Evolutionary conservation across 345 rosid species (phyloP).

Genomic region (Acer saccharum): DNA sequence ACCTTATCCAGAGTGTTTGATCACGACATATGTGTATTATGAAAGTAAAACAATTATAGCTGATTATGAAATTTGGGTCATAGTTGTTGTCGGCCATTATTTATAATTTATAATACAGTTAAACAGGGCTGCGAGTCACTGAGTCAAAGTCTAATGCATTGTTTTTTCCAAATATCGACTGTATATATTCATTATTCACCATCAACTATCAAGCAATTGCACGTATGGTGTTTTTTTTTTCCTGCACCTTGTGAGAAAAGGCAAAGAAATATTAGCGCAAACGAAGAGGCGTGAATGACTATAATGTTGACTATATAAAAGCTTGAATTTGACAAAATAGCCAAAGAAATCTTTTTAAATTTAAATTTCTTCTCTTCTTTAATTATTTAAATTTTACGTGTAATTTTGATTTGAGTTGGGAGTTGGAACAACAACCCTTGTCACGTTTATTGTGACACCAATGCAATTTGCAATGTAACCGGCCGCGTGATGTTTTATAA

Average conservation of each 20-base stretch:
- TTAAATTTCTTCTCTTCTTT: not conserved
- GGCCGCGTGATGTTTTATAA: not conserved
- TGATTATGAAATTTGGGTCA: not conserved
- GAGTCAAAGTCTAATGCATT: not conserved
- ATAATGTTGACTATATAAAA: not conserved
- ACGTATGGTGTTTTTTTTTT: too few species aligned
- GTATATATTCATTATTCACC: not conserved
- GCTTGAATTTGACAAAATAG: not conserved
- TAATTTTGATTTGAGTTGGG: not conserved
- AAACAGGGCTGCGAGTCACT: not conserved
- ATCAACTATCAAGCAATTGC: not conserved
- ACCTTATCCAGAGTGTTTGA: too few species aligned
- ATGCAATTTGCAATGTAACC: not conserved
- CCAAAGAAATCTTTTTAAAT: not conserved
- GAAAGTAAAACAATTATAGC: too few species aligned
- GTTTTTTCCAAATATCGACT: not conserved
- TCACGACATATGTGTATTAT: too few species aligned
- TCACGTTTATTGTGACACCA: not conserved
- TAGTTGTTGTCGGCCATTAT: not conserved
- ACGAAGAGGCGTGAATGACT: not conserved
- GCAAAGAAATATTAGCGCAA: not conserved
- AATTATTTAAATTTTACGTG: not conserved
- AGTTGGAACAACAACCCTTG: conserved; percentile 16
- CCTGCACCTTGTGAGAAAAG: not conserved
- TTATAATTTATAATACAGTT: not conserved